Evolutionary conservation across 1,139 yeast species (phyloP), one percentile per base, ranked within the genome.

Genomic region (Torulaspora pretoriensis): DNA sequence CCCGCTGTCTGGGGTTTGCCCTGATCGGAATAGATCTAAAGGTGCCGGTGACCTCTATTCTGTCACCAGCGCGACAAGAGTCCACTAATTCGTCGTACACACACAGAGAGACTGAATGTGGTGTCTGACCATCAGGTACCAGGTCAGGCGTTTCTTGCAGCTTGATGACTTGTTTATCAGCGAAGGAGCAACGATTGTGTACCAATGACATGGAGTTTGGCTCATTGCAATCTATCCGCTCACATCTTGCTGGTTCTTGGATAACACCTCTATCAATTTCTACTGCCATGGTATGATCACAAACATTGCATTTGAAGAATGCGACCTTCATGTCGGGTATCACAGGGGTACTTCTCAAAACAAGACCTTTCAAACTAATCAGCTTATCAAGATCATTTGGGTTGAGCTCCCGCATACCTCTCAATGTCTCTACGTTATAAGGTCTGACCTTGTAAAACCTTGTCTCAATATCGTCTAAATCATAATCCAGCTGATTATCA

Each of bases 41-140:
- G 33, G 94, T 84, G 51, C 98, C 98, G 53, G 97, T 88, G 16
- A 90, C 95, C 65, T 90, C 96, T 39, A 94, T 78, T 52, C 97
- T 77, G 65, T 92, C 99, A 73, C 99, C 99, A 12, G 98, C 97
- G 59, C 96, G 78, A 62, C 95, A 85, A 44, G 86, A 75, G 64
- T 92, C 99, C 2, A 92, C 98, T 52, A 92, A 73, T 63, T 94
- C 98, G 65, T 94, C 99, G 61, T 92, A 92, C 3, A 88, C 95
- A 71, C 97, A 89, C 29, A 92, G 72, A 9, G 96, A 88, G 45
- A 92, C 88, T 9, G 97, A 83, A 64, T 92, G 98, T 2, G 99
- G 98, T 3, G 98, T 92, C 67, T 92, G 98, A 16, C 99, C 99
- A 68, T 88, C 98, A 2, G 98, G 98, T n/a, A 92, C 96, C 52